Conservation (phyloP, 306 rosid species). For the Potentilla sterilis region DNA sequence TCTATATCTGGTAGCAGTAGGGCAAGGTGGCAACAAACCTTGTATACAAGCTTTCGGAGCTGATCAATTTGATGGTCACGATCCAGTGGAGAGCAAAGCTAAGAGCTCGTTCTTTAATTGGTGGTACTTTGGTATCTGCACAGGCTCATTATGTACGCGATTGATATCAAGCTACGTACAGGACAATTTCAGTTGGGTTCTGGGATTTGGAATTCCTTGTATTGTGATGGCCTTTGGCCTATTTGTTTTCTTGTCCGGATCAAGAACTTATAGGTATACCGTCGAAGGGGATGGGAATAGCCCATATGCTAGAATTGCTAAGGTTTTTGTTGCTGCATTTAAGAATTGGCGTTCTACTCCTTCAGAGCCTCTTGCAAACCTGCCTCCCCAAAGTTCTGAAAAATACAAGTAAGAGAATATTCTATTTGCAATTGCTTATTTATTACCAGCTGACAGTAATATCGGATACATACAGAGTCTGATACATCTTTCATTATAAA, state of each 20-base stretch:
- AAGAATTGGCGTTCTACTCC: constrained; percentile 25
- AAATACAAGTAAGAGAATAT: constrained; percentile 30
- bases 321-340: constrained; percentile 32
- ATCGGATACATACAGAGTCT: background rate
- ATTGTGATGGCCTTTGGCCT: constrained; percentile 17
- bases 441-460: background rate
- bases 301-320: constrained; percentile 39
- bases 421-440: background rate
- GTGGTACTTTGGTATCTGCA: constrained; percentile 54
- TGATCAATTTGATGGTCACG: constrained; percentile 52
- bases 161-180: constrained; percentile 35
- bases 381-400: constrained; percentile 17
- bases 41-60: constrained; percentile 74
- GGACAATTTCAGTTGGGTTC: constrained; percentile 31
- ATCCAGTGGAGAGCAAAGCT: constrained; percentile 49
- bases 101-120: constrained; percentile 73
- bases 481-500: background rate
- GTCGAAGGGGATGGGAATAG: background rate
- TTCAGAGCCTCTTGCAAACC: constrained; percentile 23
- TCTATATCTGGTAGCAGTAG: constrained; percentile 54
- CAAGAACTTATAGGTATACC: constrained; percentile 19
- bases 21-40: constrained; percentile 61
- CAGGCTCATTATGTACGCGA: constrained; percentile 33
- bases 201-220: constrained; percentile 31
- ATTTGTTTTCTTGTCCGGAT: constrained; percentile 17